Conservation (phyloP, 179 eudicot genomes). For the Spergularia azorica region DNA sequence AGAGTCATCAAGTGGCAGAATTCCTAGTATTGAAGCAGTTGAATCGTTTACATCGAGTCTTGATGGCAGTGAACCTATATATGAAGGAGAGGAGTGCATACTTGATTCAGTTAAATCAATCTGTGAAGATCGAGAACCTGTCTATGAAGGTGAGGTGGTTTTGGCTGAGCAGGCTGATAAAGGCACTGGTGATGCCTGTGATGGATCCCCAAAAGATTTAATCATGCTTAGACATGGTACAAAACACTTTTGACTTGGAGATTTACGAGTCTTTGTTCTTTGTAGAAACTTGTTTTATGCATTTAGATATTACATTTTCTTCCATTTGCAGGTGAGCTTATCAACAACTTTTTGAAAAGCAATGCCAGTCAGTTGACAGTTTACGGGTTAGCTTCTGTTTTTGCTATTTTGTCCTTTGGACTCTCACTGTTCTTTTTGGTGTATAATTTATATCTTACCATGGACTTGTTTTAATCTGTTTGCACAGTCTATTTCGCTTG, state of each 20-base stretch:
- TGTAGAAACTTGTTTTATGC: neutral
- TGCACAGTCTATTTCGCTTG: slow-evolving; percentile 70
- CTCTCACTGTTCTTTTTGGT: neutral
- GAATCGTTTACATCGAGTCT: slow-evolving; percentile 48
- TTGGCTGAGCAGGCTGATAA: slow-evolving; percentile 72
- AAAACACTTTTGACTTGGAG: slow-evolving; percentile 5
- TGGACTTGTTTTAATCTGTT: neutral
- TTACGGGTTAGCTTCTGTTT: slow-evolving; percentile 50
- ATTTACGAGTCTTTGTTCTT: neutral
- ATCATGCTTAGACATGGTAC: slow-evolving; percentile 64
- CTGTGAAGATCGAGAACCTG: slow-evolving; percentile 62
- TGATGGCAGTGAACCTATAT: slow-evolving; percentile 74
- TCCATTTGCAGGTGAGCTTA: slow-evolving; percentile 57
- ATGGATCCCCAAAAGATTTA: slow-evolving; percentile 36
- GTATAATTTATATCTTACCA: neutral
- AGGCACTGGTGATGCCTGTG: slow-evolving; percentile 36
- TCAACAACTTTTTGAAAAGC: slow-evolving; percentile 66
- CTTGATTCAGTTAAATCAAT: slow-evolving; percentile 45
- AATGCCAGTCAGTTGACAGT: slow-evolving; percentile 87
- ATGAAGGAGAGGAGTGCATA: slow-evolving; percentile 94
- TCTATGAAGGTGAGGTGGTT: slow-evolving; percentile 87
- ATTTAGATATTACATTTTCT: neutral
- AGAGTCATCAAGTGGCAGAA: slow-evolving; percentile 40
- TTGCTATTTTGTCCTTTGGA: slow-evolving; percentile 1
- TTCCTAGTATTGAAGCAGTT: slow-evolving; percentile 38